Base-by-base conservation (phyloP, 257 asterid species). In the Gentiana straminea region DNA sequence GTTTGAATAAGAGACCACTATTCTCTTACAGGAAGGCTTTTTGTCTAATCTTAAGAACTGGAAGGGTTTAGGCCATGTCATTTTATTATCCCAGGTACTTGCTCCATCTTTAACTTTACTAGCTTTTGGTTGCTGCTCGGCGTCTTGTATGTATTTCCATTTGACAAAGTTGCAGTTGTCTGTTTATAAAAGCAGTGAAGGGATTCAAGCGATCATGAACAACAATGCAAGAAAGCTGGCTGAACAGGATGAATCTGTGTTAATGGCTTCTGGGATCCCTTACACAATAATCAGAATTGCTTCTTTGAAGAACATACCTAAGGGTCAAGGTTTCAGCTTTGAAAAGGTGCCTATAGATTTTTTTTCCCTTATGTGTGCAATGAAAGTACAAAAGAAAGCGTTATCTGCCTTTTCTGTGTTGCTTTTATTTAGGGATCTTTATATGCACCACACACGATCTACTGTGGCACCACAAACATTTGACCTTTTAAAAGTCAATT, bases 261-360 rank as follows among this genome's bases (percentile, higher is more conserved):
- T 80, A 58, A 73, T 76, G 74, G 69, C 80, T 60, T 79, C 94
- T 13, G 87, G 84, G 65, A 69, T 82, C 51, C 84, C 96, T 49
- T 76, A 82, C 69, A 91, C 86, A 63, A 81, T 91, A 64, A 79
- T 91, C 60, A 79, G 96, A 77, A 72, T 88, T 7, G 98, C 96
- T 52, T 15, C 48, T 49, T 70, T 91, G 52, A 67, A 77, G 62
- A 78, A 79, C 65, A 66, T 75, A 33, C 94, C 94, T 0, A 89
- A 91, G 39, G 89, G 89, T 35, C 86, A 82, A 76, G 88, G 96
- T 51, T 81, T 84, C 77, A 77, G 77, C 86, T 84, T 87, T 61
- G 67, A 70, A 64, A 78, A 81, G 95, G 96, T 91, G 78, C 32
- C 52, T 1, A n/a, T 54, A 35, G 2, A 33, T 43, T 32, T 13